Percentiles rank a stretch among this genome's conserved stretches.
These are phyloP conservation scores for Fusarium nisikadoi DNA, from an alignment of 2,329 filamentous ascomycete species.

Conservation along the genomic window DNA sequence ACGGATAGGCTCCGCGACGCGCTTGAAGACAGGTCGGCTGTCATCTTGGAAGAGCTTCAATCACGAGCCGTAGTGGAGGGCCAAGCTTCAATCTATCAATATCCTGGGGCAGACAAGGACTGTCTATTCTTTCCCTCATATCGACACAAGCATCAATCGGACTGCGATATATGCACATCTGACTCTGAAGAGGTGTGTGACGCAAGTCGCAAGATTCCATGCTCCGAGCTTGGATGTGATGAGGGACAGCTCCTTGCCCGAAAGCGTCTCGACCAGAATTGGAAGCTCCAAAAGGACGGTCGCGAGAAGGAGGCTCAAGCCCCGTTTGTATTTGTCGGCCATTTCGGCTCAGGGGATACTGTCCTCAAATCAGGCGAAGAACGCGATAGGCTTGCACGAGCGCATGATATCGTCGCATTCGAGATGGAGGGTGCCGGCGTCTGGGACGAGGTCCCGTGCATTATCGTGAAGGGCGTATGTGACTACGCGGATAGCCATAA, in stretches of 20 bases:
- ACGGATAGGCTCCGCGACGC: neutral
- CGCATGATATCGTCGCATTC: slow-evolving; percentile 35
- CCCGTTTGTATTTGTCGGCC: slow-evolving; percentile 48
- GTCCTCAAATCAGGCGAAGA: slow-evolving; percentile 51
- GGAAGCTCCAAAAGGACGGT: neutral
- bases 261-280: neutral
- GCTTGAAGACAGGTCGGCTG: neutral
- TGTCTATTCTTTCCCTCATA: slow-evolving; percentile 30
- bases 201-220: neutral
- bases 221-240: slow-evolving; percentile 9
- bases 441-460: slow-evolving; percentile 48
- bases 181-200: neutral
- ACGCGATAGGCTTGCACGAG: slow-evolving; percentile 48
- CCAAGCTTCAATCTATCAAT: slow-evolving; percentile 20
- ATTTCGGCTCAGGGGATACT: slow-evolving; percentile 51
- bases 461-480: slow-evolving; percentile 54
- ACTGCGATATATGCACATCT: neutral
- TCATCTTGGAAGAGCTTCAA: neutral
- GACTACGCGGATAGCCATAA: slow-evolving; percentile 46
- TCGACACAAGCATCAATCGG: slow-evolving; percentile 6
- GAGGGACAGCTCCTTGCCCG: neutral
- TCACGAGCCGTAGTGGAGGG: neutral
- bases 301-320: neutral
- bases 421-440: slow-evolving; percentile 51
- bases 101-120: slow-evolving; percentile 43